Evolutionary conservation across 208 protist species (phyloP).

Genomic region (Acanthamoeba divionensis): DNA sequence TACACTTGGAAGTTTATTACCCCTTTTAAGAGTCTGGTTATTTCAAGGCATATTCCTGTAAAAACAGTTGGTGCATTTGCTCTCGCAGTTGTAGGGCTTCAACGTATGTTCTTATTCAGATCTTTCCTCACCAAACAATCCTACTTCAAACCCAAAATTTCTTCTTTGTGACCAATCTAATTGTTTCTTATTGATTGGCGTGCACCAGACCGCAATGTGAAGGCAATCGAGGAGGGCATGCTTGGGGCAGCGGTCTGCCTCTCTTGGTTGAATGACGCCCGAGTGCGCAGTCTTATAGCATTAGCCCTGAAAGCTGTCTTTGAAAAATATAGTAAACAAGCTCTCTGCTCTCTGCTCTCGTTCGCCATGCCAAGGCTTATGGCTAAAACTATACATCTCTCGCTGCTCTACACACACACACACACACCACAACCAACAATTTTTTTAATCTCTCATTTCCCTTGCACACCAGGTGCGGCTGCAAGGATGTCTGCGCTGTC

Average conservation of each 20-base stretch:
- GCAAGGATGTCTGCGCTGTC: not conserved
- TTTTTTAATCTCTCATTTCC: not conserved
- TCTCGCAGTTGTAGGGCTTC: not conserved
- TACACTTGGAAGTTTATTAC: slow-evolving; percentile 44
- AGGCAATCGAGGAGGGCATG: slow-evolving; percentile 35
- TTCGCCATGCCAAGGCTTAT: too few relatives aligned
- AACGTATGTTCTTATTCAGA: not conserved
- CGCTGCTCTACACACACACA: too few relatives aligned
- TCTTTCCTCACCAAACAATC: too few relatives aligned
- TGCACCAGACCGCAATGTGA: not conserved
- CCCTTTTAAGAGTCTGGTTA: slow-evolving; percentile 33
- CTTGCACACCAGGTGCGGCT: not conserved
- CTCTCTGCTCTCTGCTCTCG: not conserved
- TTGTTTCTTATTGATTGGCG: too few relatives aligned
- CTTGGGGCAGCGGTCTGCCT: not conserved
- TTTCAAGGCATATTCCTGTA: not conserved
- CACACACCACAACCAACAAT: too few relatives aligned
- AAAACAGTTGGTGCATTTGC: slow-evolving; percentile 1
- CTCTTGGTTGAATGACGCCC: slow-evolving; percentile 20
- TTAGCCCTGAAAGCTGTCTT: slow-evolving; percentile 15
- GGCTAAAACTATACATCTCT: too few relatives aligned
- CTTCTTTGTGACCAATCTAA: too few relatives aligned
- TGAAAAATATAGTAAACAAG: not conserved
- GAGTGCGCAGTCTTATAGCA: not conserved
- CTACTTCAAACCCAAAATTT: too few relatives aligned